A percentile compares a stretch with the other conserved stretches of the same genome.
These are phyloP conservation scores for Alectoria sarmentosa DNA, from an alignment of 495 filamentous ascomycete species.

Conservation along the genomic window DNA sequence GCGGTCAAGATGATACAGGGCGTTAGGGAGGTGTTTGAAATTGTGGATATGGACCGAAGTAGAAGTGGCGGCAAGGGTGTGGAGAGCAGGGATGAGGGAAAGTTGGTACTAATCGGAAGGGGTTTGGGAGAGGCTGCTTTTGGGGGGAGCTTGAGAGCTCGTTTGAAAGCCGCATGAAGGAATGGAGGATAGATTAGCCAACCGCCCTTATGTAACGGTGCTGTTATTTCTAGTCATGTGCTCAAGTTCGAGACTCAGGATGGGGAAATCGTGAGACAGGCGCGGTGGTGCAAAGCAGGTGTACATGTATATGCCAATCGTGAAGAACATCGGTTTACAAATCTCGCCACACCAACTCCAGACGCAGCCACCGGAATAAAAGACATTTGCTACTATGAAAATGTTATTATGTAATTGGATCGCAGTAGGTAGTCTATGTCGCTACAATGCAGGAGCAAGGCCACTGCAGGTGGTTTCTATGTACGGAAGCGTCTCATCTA, in stretches of 20 bases:
- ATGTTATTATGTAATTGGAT: neutral
- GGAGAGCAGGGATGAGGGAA: constrained; percentile 40
- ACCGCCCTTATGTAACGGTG: neutral
- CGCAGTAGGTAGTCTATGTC: neutral
- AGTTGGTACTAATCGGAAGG: constrained; percentile 75
- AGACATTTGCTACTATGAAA: neutral
- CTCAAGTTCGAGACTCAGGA: no score
- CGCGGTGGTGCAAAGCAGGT: no score
- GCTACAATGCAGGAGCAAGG: neutral
- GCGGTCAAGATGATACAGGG: constrained; percentile 74
- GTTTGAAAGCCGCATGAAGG: constrained; percentile 9
- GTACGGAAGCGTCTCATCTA: neutral
- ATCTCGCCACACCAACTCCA: no score
- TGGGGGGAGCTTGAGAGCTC: constrained; percentile 40
- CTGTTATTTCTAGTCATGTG: neutral
- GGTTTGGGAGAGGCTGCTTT: constrained; percentile 43
- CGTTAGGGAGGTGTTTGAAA: constrained; percentile 88
- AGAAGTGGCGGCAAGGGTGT: constrained; percentile 26
- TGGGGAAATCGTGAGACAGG: no score
- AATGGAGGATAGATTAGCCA: neutral
- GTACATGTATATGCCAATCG: no score
- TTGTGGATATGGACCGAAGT: constrained; percentile 53
- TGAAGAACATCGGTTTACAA: no score
- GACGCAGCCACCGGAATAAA: no score
- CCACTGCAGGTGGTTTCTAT: neutral